A percentile compares a stretch with the other conserved stretches of the same genome.
These are phyloP conservation scores for Nicotiana attenuata DNA, from an alignment of 257 asterid genomes.

Conservation along the genomic window DNA sequence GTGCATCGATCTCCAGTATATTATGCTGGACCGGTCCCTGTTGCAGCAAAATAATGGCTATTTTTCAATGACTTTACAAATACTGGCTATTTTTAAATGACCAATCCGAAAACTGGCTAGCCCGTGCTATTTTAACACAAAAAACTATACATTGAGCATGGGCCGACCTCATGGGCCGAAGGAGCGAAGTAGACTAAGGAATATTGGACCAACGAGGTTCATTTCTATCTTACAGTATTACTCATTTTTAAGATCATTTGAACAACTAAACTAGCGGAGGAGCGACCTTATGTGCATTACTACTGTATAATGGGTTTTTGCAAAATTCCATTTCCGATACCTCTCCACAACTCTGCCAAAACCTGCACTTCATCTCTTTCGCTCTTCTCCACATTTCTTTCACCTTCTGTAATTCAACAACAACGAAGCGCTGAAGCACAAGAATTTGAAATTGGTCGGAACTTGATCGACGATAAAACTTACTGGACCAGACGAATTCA, in stretches of 20 bases:
- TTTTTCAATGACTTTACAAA: no score
- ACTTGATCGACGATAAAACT: slow-evolving; percentile 27
- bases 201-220: background rate
- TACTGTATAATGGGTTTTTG: slow-evolving; percentile 21
- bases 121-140: no score
- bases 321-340: slow-evolving; percentile 18
- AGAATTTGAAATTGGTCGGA: slow-evolving; percentile 4
- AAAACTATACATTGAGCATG: background rate
- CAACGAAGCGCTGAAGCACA: background rate
- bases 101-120: no score
- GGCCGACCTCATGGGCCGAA: background rate
- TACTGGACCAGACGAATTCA: slow-evolving; percentile 67
- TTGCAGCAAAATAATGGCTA: no score
- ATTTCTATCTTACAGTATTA: background rate
- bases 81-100: no score
- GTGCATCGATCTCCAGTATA: no score
- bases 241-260: no score
- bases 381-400: slow-evolving; percentile 13
- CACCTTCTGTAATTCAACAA: slow-evolving; percentile 9
- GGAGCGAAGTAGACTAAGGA: background rate
- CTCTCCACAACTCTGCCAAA: no score
- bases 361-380: slow-evolving; percentile 18
- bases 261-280: no score
- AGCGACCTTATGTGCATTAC: no score
- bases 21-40: no score